Conservation (phyloP, 441 rosid species). For the Cnidoscolus chayamansa region DNA sequence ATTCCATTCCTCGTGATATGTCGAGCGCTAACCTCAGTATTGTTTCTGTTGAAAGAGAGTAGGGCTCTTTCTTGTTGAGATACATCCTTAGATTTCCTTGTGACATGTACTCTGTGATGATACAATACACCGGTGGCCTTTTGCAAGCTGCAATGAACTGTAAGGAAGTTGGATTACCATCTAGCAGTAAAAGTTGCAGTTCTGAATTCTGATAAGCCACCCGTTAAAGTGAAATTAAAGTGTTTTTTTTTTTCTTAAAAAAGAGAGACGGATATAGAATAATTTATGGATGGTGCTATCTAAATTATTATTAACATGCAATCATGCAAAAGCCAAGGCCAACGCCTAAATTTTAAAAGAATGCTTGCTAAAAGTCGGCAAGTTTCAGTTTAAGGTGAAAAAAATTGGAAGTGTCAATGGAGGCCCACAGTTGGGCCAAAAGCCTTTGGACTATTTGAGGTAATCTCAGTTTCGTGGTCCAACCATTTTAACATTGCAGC, state of each 20-base stretch:
- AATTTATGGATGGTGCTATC: not conserved
- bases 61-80: constrained; percentile 92
- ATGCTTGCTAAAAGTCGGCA: not conserved
- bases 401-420: not conserved
- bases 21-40: constrained; percentile 87
- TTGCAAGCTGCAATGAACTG: constrained; percentile 97
- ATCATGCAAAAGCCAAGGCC: constrained; percentile 5
- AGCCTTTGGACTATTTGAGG: not conserved
- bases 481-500: constrained; percentile 4
- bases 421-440: not conserved
- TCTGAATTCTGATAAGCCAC: constrained; percentile 3
- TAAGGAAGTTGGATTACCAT: constrained; percentile 26
- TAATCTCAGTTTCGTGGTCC: not conserved
- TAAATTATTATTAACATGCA: not conserved
- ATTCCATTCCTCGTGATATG: constrained; percentile 98
- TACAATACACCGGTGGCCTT: constrained; percentile 95
- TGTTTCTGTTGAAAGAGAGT: constrained; percentile 82
- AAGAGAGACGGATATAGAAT: too few relatives aligned
- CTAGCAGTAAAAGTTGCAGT: constrained; percentile 9
- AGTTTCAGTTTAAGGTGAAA: not conserved
- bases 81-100: constrained; percentile 96
- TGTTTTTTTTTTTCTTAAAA: not conserved
- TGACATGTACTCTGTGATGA: constrained; percentile 96
- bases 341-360: not conserved
- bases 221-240: not conserved